Percentiles rank a stretch among this genome's conserved stretches.
Evolutionary conservation across 202 grass and related monocot species (phyloP).

Genomic region (Carex arenaria): DNA sequence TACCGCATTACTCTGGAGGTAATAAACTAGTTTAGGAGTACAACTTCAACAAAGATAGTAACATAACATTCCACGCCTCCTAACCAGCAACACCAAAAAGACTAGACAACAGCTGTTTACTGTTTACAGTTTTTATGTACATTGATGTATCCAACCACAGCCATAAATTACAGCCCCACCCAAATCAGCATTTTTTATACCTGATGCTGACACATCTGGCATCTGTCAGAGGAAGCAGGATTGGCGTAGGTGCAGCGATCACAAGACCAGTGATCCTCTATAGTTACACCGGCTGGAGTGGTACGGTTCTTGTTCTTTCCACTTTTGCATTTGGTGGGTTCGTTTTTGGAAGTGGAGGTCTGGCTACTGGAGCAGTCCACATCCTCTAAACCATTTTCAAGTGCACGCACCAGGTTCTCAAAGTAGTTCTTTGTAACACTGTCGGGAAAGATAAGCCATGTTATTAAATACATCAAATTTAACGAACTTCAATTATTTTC

Average conservation of each 20-base stretch:
- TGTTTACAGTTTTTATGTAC: slow-evolving; percentile 13
- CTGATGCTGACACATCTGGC: slow-evolving; percentile 14
- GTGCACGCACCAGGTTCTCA: slow-evolving; percentile 89
- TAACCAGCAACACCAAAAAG: not conserved
- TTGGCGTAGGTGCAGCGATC: slow-evolving; percentile 17
- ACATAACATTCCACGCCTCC: not conserved
- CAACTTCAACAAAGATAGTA: not conserved
- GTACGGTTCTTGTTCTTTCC: slow-evolving; percentile 33
- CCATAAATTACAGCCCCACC: not conserved
- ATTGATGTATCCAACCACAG: not conserved
- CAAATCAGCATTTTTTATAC: not conserved
- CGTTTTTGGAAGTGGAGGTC: slow-evolving; percentile 42
- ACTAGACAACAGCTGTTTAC: not conserved
- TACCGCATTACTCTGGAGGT: not conserved
- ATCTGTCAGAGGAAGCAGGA: not conserved
- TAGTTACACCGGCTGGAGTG: slow-evolving; percentile 19
- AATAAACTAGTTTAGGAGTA: slow-evolving; percentile 7
- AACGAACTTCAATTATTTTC: not conserved
- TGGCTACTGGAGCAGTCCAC: slow-evolving; percentile 29
- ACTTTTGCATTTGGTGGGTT: slow-evolving; percentile 30
- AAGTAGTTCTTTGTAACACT: slow-evolving; percentile 92
- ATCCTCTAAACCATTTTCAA: slow-evolving; percentile 78
- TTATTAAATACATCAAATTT: slow-evolving; percentile 2
- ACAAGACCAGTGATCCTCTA: slow-evolving; percentile 20
- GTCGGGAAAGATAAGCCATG: slow-evolving; percentile 13